Evolutionary conservation across 73 alveolate species (phyloP), one percentile per base, ranked within the genome.

Genomic region (Paramecium biaurelia): DNA sequence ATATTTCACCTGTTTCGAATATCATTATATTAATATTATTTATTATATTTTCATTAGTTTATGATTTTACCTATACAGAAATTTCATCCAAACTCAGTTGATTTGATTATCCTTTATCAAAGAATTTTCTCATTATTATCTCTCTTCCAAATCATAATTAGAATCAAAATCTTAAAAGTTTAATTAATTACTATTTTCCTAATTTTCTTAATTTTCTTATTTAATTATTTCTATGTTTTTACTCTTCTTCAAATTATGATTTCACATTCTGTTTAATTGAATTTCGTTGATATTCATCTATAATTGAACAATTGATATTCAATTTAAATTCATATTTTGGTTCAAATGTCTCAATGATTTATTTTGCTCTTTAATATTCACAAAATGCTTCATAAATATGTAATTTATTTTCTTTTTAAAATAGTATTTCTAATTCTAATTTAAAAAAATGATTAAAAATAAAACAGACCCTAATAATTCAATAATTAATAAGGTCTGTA

Each of bases 311-410:
- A 30, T 30, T 63, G 6, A 63, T 63, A 30, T 63, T 63, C 53
- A 63, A 63, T 30, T 26, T 63, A 30, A 63, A 63, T 23, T 32
- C 21, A 63, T 63, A 32, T 30, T 8, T 26, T 7, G 84, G 84
- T 30, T 63, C 45, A 32, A 63, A 63, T 6, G 2, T 3, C 26
- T 63, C 49, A 26, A 63, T 30, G 0, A 63, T 63, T 26, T 63
- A 63, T 63, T 63, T 63, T 26, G 84, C 84, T 32, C 84, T 63
- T 6, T 63, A n/a, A 63, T 63, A 63, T 63, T 63, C 84, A 63
- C 84, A 63, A 63, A 30, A 63, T 0, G 45, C 45, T 26, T 63
- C 84, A 63, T 63, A 63, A 30, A 63, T 26, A 14, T 63, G 26
- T 32, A 63, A 63, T 26, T 63, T 63, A 12, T 63, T 63, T 14